Conservation (phyloP, 495 filamentous ascomycete species). For the Penicillium steckii region DNA sequence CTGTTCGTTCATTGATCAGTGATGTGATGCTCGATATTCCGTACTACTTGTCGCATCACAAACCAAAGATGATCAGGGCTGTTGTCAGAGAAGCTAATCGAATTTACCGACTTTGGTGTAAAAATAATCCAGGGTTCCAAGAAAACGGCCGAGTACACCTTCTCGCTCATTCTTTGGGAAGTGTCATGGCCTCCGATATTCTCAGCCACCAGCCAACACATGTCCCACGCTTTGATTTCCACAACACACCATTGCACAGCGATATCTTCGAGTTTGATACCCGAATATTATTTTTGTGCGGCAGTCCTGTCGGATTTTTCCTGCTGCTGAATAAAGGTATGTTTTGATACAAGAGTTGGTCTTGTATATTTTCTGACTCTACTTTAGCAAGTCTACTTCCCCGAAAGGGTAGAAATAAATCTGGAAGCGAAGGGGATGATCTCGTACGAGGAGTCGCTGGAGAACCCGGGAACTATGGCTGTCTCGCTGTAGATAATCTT, state of each 20-base stretch:
- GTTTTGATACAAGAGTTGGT: not conserved
- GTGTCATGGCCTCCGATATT: constrained; percentile 89
- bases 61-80: constrained; percentile 88
- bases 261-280: constrained; percentile 88
- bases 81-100: constrained; percentile 91
- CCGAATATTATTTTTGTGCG: constrained; percentile 81
- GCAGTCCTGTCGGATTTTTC: constrained; percentile 94
- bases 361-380: constrained; percentile 7
- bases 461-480: constrained; percentile 77
- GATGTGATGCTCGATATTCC: constrained; percentile 98
- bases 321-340: constrained; percentile 76
- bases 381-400: constrained; percentile 66
- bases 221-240: constrained; percentile 56
- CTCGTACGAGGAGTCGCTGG: constrained; percentile 65
- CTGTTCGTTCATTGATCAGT: constrained; percentile 83
- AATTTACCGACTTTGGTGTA: constrained; percentile 89
- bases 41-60: constrained; percentile 94
- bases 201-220: constrained; percentile 81
- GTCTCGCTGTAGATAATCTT: constrained; percentile 89
- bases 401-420: constrained; percentile 71
- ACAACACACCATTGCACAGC: constrained; percentile 45
- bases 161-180: constrained; percentile 90
- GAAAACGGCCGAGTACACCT: constrained; percentile 83
- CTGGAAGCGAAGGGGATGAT: constrained; percentile 66
- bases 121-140: constrained; percentile 84